These are phyloP conservation scores for Citeromyces siamensis DNA, from an alignment of 1,139 yeast species.

Conservation along the genomic window DNA sequence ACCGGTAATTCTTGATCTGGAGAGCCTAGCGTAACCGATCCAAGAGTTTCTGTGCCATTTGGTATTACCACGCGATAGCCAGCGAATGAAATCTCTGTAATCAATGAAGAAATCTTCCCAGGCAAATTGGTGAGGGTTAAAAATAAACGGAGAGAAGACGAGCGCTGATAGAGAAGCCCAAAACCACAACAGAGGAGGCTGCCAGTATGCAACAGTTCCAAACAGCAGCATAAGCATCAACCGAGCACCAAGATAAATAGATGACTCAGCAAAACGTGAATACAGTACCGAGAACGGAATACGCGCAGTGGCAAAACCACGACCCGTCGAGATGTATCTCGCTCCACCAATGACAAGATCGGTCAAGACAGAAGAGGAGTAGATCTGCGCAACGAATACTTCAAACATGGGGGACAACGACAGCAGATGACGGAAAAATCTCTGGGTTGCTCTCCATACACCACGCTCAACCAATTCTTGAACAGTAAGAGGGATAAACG, in stretches of 20 bases:
- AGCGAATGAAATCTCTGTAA: slow-evolving; percentile 95
- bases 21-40: slow-evolving; percentile 94
- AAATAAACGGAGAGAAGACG: slow-evolving; percentile 87
- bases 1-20: slow-evolving; percentile 97
- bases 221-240: slow-evolving; percentile 79
- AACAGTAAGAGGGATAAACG: slow-evolving; percentile 90
- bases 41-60: slow-evolving; percentile 99
- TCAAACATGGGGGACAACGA: slow-evolving; percentile 96
- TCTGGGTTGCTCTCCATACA: slow-evolving; percentile 86
- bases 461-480: slow-evolving; percentile 98
- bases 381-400: slow-evolving; percentile 97
- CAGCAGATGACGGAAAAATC: slow-evolving; percentile 80
- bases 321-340: slow-evolving; percentile 96
- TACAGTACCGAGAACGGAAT: slow-evolving; percentile 93
- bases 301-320: slow-evolving; percentile 99
- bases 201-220: slow-evolving; percentile 94
- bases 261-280: slow-evolving; percentile 94
- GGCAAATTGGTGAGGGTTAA: slow-evolving; percentile 98
- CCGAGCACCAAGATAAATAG: slow-evolving; percentile 95
- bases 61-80: slow-evolving; percentile 98
- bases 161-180: slow-evolving; percentile 92
- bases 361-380: slow-evolving; percentile 80
- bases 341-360: slow-evolving; percentile 99
- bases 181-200: slow-evolving; percentile 95
- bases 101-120: slow-evolving; percentile 99